Evolutionary conservation across 2,329 filamentous ascomycete species (phyloP), one percentile per base, ranked within the genome.

Genomic region (Trichoderma asperellum): DNA sequence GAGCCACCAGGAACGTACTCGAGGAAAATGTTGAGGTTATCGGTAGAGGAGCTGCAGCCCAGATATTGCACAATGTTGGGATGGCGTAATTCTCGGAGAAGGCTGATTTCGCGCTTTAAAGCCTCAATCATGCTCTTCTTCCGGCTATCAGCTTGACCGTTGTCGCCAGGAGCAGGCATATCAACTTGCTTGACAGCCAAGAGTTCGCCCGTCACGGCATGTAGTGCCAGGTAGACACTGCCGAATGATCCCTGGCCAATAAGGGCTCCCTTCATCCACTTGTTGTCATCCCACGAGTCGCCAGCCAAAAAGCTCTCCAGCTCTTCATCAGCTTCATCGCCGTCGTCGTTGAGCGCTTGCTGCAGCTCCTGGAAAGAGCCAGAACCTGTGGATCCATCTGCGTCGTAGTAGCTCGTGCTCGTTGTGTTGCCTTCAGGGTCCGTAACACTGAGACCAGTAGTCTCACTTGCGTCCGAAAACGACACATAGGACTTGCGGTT

Each of bases 121-220:
- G 96, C 96, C 73, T 97, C 93, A 71, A 99, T 95, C 96, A 99
- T 99, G 83, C 90, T 93, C 83, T 96, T 97, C 86, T 98, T 99
- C 79, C 92, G 92, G 70, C 92, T 88, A 77, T 98, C 96, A 73
- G 90, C 92, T 77, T 92, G 90, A 74, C 91, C 93, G 78, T 92
- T 91, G 68, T 90, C 89, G 34, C 92, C 91, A 0, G 92, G 86
- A 2, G 87, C 91, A 3, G 94, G 94, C 68, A 96, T 88, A 81
- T 98, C 94, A 64, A 99, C 96, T 81, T 99, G 96, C 84, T 99
- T 99, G 70, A 99, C 96, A 27, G 96, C 96, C 84, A 99, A 93
- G 55, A 99, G 91, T 81, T 98, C 96, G 76, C 95, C 96, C 21
- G 96, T 99, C 67, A 99, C 92, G 62, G 96, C 93, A 79, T 99